Evolutionary conservation across 345 rosid species (phyloP), one percentile per base, ranked within the genome.

Genomic region (Atalantia buxifolia): DNA sequence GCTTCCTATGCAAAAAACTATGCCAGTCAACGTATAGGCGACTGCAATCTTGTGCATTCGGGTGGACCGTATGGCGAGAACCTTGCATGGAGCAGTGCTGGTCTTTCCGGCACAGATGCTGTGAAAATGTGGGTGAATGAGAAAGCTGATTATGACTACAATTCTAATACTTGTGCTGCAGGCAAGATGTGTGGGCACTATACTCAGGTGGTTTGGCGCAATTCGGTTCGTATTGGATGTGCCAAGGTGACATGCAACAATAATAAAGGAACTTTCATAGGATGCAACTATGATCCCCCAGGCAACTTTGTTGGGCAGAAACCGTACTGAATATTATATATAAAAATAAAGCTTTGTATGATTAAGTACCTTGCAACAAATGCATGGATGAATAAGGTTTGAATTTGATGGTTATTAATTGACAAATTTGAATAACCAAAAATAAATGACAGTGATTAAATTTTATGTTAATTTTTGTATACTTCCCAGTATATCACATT

Each of bases 201-300:
- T 71, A 91, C 97, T 4, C 93, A 92, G 76, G 86, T 90, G 35
- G 95, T 93, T 53, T 91, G 95, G 95, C 83, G 88, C 31, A 72
- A 81, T 70, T 82, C 94, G 2, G 82, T 81, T 70, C 80, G 82
- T 10, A 66, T 93, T 1, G 95, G 97, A 10, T 93, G 97, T 79
- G 94, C 92, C 50, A 90, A 87, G 84, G 88, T 88, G 33, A 85
- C 8, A 55, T 91, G 97, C 85, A 71, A 36, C 61, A 85, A 33
- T 60, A 92, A 93, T 56, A 36, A 19, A 27, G 88, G 87, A 70
- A 85, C 82, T 68, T 85, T 90, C 64, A 81, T 90, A 13, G 69
- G 57, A 9, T 93, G 97, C 77, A 92, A 87, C 86, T 92, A 93
- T 77, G 89, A 85, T 72, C 91, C 93, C 65, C 84, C 82, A 0